Evolutionary conservation across 2,329 filamentous ascomycete genomes (phyloP), one percentile per base, ranked within the genome.

Genomic region (Fusarium scirpi): DNA sequence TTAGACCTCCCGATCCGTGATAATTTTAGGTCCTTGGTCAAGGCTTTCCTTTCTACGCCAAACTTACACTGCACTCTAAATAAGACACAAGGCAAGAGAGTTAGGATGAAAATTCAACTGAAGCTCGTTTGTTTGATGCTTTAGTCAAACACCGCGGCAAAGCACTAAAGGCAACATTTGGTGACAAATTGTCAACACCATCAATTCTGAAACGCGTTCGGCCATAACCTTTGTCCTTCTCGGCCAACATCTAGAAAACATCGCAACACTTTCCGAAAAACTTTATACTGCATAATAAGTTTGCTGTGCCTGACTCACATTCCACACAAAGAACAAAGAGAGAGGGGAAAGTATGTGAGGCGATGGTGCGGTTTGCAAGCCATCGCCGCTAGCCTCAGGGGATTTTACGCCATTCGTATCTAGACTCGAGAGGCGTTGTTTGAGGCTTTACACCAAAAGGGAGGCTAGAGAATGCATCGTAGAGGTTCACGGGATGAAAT

Each of bases 351-450:
- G 49, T 58, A 62, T 67, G 59, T 55, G 64, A 58, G 24, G 63
- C 65, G 43, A 49, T 44, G 65, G 62, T 75, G 69, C 58, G 66
- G 61, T 65, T 64, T 25, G 24, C 48, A 66, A 65, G 63, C 69
- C 66, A 72, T 75, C 40, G 11, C 47, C 58, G 38, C 67, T 76
- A 76, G 72, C 61, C 67, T 58, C 72, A 76, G 74, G 74, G 74
- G 74, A 56, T 55, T 64, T 49, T 61, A 24, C 60, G 34, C 56
- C 56, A 56, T 57, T 59, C 62, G 62, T 69, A 67, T 67, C 70
- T 64, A 58, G 65, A 65, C 63, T 61, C 62, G 11, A 49, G 49
- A 64, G 71, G 52, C 73, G 67, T 63, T 40, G 46, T 66, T 58
- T 59, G 54, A 62, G 58, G 51, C 58, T 68, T 65, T 54, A 45